A percentile compares a stretch with the other conserved stretches of the same genome.
These are phyloP conservation scores for Glebionis coronaria DNA, from an alignment of 129 eudicot species.

Conservation along the genomic window DNA sequence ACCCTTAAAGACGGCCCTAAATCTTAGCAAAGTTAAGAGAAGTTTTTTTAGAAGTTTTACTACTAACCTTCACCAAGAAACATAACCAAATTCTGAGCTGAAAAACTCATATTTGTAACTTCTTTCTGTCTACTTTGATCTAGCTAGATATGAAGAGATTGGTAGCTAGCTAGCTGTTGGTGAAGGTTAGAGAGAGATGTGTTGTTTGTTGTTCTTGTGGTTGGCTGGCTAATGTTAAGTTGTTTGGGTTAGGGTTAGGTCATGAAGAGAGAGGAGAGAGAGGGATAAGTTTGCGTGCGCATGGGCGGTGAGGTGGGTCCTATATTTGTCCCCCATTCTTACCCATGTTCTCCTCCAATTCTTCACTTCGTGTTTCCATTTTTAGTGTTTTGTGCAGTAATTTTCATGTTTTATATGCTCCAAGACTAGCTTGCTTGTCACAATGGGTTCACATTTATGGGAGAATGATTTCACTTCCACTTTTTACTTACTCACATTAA, in stretches of 20 bases:
- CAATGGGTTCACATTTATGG: conserved; percentile 10
- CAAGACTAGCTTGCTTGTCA: conserved; percentile 12
- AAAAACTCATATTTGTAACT: conserved; percentile 22
- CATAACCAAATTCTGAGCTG: conserved; percentile 29
- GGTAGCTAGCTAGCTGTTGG: conserved; percentile 37
- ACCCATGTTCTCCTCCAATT: conserved; percentile 38
- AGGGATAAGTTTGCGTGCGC: conserved; percentile 64
- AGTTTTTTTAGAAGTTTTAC: background rate
- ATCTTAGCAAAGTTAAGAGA: conserved; percentile 16
- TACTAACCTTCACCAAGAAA: conserved; percentile 34
- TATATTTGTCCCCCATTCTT: conserved; percentile 34
- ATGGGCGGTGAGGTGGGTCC: conserved; percentile 76
- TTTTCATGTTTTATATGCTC: conserved; percentile 12
- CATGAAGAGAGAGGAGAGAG: conserved; percentile 34
- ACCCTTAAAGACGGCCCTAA: conserved; percentile 21
- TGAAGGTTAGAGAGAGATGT: conserved; percentile 41
- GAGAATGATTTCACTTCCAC: background rate
- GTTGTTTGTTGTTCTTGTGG: conserved; percentile 16
- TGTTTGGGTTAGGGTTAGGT: conserved; percentile 71
- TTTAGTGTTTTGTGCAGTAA: conserved; percentile 20
- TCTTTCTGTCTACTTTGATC: conserved; percentile 26
- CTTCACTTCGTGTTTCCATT: conserved; percentile 26
- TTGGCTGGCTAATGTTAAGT: conserved; percentile 31
- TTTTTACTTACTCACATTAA: no score
- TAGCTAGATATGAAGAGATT: conserved; percentile 14